Evolutionary conservation across 768 basidiomycete genomes (phyloP).

Genomic region (Termitomyces sp.): DNA sequence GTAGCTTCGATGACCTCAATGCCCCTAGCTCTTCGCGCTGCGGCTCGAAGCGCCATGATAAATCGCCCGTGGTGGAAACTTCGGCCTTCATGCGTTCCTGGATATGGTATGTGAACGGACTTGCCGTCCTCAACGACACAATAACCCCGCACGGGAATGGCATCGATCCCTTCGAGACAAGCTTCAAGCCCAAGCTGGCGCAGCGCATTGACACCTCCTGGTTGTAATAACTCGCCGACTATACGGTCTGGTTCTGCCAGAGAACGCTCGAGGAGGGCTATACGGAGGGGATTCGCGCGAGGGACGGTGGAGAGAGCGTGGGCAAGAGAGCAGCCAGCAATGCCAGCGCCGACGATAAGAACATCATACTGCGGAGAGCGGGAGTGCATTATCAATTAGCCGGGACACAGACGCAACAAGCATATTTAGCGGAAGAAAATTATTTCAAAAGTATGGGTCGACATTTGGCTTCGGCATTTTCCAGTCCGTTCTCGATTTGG

Average conservation of each 20-base stretch:
- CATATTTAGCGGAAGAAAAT: not conserved
- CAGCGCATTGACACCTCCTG: constrained; percentile 80
- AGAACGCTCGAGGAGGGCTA: constrained; percentile 88
- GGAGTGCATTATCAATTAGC: not conserved
- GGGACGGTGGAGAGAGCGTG: constrained; percentile 70
- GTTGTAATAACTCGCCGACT: constrained; percentile 95
- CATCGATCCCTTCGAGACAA: constrained; percentile 85
- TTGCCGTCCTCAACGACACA: constrained; percentile 66
- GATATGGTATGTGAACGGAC: constrained; percentile 88
- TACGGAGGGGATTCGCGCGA: constrained; percentile 56
- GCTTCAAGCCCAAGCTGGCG: constrained; percentile 70
- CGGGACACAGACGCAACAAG: not conserved
- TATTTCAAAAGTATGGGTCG: not conserved
- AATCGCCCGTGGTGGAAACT: constrained; percentile 95
- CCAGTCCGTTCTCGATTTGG: not conserved
- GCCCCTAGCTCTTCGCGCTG: constrained; percentile 53
- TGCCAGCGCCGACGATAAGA: constrained; percentile 88
- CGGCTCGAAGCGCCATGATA: constrained; percentile 71
- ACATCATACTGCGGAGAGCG: constrained; percentile 53
- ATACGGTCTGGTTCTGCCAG: constrained; percentile 93
- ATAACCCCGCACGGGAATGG: constrained; percentile 81
- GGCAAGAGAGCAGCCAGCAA: constrained; percentile 86
- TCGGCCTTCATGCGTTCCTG: constrained; percentile 64
- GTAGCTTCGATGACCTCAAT: constrained; percentile 87
- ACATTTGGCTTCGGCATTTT: not conserved